phyloP scores from a whole-genome alignment of 768 basidiomycete genomes.

The Suillus tomentosus region DNA sequence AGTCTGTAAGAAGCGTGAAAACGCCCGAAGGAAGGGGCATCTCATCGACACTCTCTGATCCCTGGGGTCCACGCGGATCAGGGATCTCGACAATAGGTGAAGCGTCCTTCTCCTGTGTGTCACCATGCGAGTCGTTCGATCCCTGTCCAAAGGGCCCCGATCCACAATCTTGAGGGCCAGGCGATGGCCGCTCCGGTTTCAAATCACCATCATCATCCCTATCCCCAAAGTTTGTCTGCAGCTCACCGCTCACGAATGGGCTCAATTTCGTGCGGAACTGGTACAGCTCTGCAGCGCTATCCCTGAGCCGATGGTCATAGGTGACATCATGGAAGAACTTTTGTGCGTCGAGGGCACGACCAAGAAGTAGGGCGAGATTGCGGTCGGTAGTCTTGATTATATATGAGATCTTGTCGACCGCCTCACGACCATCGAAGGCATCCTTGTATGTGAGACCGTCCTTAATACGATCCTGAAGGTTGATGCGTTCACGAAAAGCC shows the following conservation, averaged over 20 bases:
- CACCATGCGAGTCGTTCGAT: constrained; percentile 35
- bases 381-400: constrained; percentile 99
- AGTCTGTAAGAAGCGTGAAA: constrained; percentile 94
- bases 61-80: constrained; percentile 35
- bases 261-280: constrained; percentile 87
- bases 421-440: constrained; percentile 95
- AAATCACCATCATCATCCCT: constrained; percentile 38
- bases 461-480: constrained; percentile 79
- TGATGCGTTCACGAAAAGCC: constrained; percentile 84
- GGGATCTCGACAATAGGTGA: constrained; percentile 28
- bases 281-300: constrained; percentile 87
- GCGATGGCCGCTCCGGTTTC: constrained; percentile 19
- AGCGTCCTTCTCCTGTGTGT: constrained; percentile 28
- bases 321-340: constrained; percentile 99
- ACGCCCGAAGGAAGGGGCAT: constrained; percentile 85
- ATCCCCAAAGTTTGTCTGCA: constrained; percentile 43
- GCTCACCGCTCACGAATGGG: constrained; percentile 82
- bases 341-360: constrained; percentile 93
- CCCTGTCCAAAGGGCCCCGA: constrained; percentile 32
- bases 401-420: constrained; percentile 95
- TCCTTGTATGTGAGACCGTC: constrained; percentile 96
- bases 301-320: constrained; percentile 93
- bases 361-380: constrained; percentile 92
- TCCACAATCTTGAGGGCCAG: constrained; percentile 22
- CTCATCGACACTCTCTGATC: constrained; percentile 55